Evolutionary conservation across 306 rosid species (phyloP), one percentile per base, ranked within the genome.

Genomic region (Quercus cerris): DNA sequence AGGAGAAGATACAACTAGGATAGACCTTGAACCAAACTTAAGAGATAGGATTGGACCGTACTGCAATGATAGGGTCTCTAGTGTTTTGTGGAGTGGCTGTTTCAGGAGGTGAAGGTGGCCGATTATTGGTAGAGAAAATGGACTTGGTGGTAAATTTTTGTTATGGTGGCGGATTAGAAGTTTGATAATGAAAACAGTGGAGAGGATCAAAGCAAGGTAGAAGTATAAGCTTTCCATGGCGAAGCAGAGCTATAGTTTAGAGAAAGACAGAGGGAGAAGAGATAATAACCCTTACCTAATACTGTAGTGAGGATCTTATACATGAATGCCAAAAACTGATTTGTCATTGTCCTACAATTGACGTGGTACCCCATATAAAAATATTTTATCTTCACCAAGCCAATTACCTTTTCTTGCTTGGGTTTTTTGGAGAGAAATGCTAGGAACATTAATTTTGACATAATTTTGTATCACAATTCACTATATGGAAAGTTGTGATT

Each of bases 91-190:
- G 5, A 84, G 77, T 5, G 86, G 90, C 33, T 77, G 38, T 52
- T 63, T 82, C n/a, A 84, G 77, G 52, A 87, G 82, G 10, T 87
- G 89, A 6, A 87, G 84, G 77, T 89, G 90, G 2, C 90, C 90
- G 54, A 89, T 78, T 56, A 85, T 1, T 5, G 93, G 93, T 23
- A 85, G 61, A 25, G 82, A 18, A 6, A 83, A 84, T 56, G 90
- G 90, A 20, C 77, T 79, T 0, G 93, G 90, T 59, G 93, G 91
- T 3, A 75, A 51, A 12, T 79, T 78, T 30, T 3, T 63, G 14
- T 31, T 38, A 31, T 11, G 58, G 52, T 10, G 62, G 52, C 13
- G 62, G 52, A 19, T 17, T 18, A 30, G 2, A 3, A 67, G 14
- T 54, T 75, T 7, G 44, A 35, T 31, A 9, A 72, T 18, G 7